phyloP scores from a whole-genome alignment of 805 yeast genomes.

The Saccharomycopsis javanensis region DNA sequence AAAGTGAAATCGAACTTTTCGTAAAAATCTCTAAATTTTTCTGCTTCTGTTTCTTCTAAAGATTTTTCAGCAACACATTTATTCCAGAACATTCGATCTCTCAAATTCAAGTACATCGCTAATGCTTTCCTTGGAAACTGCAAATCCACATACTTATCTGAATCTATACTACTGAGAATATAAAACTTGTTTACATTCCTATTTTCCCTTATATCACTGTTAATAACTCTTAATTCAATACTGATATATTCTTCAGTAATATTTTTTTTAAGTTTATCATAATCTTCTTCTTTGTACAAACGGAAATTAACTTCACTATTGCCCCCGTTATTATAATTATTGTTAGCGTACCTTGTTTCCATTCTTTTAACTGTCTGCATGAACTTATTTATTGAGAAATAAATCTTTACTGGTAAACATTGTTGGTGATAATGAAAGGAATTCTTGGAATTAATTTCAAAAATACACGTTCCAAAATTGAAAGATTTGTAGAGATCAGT shows the following conservation, averaged over 20 bases:
- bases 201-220: conserved; percentile 21
- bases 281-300: conserved; percentile 8
- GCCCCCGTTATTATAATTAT: neutral
- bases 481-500: conserved; percentile 40
- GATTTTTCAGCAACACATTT: conserved; percentile 54
- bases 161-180: conserved; percentile 24
- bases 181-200: conserved; percentile 22
- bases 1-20: conserved; percentile 40
- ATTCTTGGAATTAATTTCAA: conserved; percentile 54
- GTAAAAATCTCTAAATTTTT: conserved; percentile 47
- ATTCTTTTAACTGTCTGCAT: conserved; percentile 37
- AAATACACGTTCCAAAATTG: conserved; percentile 47
- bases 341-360: conserved; percentile 3
- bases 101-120: conserved; percentile 50
- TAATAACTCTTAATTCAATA: conserved; percentile 18
- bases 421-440: conserved; percentile 75
- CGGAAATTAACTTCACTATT: conserved; percentile 21
- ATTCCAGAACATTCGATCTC: conserved; percentile 61
- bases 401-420: conserved; percentile 53
- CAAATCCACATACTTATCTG: conserved; percentile 45
- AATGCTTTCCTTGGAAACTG: conserved; percentile 79
- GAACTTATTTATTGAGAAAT: conserved; percentile 35
- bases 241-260: conserved; percentile 28
- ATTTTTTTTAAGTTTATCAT: conserved; percentile 22
- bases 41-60: conserved; percentile 59